A percentile compares a stretch with the other conserved stretches of the same genome.
Evolutionary conservation across 2,329 filamentous ascomycete genomes (phyloP).

Genomic region (Colletotrichum sp.): DNA sequence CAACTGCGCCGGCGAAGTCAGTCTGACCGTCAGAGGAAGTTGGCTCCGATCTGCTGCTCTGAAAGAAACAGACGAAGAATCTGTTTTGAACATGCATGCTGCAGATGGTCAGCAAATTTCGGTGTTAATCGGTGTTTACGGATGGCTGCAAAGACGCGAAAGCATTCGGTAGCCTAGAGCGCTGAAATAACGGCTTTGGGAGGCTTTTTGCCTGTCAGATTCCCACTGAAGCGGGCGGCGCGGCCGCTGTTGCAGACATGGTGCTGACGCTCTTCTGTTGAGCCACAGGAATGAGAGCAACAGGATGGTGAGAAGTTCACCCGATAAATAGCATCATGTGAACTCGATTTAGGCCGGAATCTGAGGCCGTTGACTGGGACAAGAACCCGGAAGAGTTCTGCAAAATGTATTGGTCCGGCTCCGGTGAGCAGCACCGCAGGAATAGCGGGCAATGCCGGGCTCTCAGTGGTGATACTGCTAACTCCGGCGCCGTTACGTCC

Average conservation of each 20-base stretch:
- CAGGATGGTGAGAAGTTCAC: fast-evolving
- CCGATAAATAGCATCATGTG: neutral
- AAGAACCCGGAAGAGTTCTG: neutral
- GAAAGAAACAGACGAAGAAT: neutral
- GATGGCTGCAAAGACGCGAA: neutral
- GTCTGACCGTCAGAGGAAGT: neutral
- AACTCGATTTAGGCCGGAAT: fast-evolving
- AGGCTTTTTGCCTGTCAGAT: neutral
- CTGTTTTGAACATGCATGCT: neutral
- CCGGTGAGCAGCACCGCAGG: neutral
- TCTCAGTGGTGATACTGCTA: conserved; percentile 3
- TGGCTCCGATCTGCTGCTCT: neutral
- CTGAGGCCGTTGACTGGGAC: neutral
- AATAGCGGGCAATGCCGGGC: neutral
- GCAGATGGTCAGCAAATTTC: neutral
- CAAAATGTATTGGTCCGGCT: neutral
- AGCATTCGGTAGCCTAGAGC: neutral
- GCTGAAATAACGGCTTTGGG: neutral
- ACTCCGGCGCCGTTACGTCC: neutral
- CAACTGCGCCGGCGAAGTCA: neutral
- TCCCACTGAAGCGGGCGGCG: neutral
- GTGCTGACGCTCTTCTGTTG: neutral
- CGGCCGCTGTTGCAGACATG: neutral
- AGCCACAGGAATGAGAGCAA: neutral
- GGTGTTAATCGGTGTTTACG: neutral